Conservation (phyloP, 495 filamentous ascomycete species). For the Friedmanniomyces endolithicus region DNA sequence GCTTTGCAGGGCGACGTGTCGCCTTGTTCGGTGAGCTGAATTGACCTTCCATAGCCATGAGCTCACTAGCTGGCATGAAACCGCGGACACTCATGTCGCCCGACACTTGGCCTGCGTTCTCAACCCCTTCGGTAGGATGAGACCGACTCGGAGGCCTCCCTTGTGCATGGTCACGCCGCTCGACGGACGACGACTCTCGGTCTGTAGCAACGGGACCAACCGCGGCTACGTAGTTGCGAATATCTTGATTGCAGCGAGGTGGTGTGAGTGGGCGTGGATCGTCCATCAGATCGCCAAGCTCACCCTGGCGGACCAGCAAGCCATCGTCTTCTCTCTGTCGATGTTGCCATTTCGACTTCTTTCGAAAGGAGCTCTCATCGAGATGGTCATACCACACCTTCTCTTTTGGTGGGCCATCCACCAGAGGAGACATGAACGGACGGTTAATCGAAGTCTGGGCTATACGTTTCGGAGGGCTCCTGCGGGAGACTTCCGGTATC, state of each 20-base stretch:
- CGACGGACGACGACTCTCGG: neutral
- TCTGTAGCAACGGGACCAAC: neutral
- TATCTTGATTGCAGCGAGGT: constrained; percentile 23
- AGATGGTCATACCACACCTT: constrained; percentile 29
- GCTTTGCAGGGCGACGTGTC: neutral
- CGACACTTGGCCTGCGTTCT: neutral
- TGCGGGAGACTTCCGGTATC: constrained; percentile 15
- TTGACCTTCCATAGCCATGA: constrained; percentile 6
- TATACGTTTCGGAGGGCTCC: constrained; percentile 4
- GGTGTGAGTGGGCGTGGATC: constrained; percentile 8
- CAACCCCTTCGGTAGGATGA: neutral
- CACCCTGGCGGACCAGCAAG: constrained; percentile 14
- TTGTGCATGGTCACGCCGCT: neutral
- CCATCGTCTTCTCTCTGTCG: neutral
- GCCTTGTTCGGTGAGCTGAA: neutral
- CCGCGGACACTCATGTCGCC: neutral
- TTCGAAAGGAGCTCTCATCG: neutral
- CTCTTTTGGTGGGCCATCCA: constrained; percentile 8
- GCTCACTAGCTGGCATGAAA: constrained; percentile 14
- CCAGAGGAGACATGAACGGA: constrained; percentile 30
- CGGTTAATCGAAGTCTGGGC: constrained; percentile 23
- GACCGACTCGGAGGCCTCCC: neutral
- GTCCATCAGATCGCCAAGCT: constrained; percentile 14
- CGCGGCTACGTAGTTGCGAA: constrained; percentile 21
- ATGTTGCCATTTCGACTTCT: neutral